Conservation (phyloP, 768 basidiomycete genomes). For the Leccinum variicolor region DNA sequence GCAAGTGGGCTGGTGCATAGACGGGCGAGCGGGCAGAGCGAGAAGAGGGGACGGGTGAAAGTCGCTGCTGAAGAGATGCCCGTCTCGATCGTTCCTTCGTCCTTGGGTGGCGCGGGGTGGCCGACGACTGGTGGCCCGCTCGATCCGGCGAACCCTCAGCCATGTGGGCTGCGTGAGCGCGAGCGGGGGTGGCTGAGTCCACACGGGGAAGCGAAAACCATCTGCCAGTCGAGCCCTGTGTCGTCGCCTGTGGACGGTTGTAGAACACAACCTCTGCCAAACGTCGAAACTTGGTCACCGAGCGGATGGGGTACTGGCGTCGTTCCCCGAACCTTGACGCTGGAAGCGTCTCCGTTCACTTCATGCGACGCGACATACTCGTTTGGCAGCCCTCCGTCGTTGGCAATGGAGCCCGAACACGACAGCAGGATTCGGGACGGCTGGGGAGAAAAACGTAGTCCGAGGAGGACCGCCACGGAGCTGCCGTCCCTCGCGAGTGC, state of each 20-base stretch:
- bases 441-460: neutral
- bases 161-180: slow-evolving; percentile 8
- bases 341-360: slow-evolving; percentile 1
- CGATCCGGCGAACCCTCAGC: slow-evolving; percentile 18
- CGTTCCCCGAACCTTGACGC: neutral
- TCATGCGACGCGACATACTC: neutral
- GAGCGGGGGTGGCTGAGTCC: neutral
- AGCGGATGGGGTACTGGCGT: slow-evolving; percentile 1
- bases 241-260: neutral
- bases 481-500: slow-evolving; percentile 20
- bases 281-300: neutral
- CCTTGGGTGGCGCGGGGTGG: slow-evolving; percentile 10
- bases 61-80: neutral
- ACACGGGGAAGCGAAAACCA: neutral
- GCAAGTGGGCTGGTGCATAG: slow-evolving; percentile 6
- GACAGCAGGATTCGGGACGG: neutral
- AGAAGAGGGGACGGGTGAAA: neutral
- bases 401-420: neutral
- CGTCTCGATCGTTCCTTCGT: neutral
- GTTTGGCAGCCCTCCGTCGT: neutral
- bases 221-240: neutral
- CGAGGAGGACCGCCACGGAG: neutral
- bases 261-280: neutral
- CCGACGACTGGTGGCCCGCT: slow-evolving; percentile 26
- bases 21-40: neutral